Conservation (phyloP, 2,329 filamentous ascomycete species). For the Claviceps sorghi region DNA sequence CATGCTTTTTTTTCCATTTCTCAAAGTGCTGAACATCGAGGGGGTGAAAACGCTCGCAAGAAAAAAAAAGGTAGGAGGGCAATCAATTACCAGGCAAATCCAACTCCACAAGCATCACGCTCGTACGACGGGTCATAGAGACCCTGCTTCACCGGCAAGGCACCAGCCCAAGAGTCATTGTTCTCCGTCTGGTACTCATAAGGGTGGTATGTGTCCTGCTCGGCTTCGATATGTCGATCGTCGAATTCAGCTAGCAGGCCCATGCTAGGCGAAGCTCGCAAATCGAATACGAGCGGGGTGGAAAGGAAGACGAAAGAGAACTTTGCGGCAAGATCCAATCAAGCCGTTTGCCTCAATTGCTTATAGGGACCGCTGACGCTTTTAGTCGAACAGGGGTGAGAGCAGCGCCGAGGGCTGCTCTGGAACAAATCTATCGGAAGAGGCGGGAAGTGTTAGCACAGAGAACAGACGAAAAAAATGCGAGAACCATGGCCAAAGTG, state of each 20-base stretch:
- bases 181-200: conserved; percentile 85
- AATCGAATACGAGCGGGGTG: not conserved
- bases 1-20: not conserved
- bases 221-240: conserved; percentile 51
- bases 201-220: conserved; percentile 45
- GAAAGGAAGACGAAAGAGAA: not conserved
- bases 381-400: conserved; percentile 8
- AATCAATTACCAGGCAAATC: conserved; percentile 84
- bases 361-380: conserved; percentile 3
- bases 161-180: conserved; percentile 79
- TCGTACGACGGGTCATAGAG: conserved; percentile 91
- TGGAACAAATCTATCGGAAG: conserved; percentile 8
- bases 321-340: conserved; percentile 1
- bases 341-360: conserved; percentile 2
- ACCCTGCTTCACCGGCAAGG: conserved; percentile 94
- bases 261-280: conserved; percentile 48
- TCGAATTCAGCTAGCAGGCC: conserved; percentile 51
- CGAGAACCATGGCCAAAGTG: not conserved
- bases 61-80: too few species aligned
- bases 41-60: too few species aligned
- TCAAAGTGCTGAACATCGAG: not conserved
- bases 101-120: conserved; percentile 99
- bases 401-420: conserved; percentile 13
- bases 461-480: not conserved
- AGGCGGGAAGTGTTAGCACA: conserved; percentile 1